Conservation (phyloP, 1,139 yeast genomes). For the Saccharomyces hybrid region DNA sequence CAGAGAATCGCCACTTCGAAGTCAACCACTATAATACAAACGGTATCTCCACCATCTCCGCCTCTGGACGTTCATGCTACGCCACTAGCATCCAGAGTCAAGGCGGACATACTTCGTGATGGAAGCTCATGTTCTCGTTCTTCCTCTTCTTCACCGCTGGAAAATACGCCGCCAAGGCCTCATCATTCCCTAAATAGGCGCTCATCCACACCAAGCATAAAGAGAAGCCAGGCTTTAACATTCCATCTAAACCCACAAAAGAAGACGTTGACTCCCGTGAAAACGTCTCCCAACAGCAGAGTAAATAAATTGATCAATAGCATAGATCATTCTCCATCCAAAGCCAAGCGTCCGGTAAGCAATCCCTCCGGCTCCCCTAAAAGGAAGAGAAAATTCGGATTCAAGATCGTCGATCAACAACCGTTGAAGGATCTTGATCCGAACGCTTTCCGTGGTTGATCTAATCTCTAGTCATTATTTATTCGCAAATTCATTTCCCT, state of each 20-base stretch:
- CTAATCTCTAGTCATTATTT: neutral
- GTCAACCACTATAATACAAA: neutral
- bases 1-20: conserved; percentile 8
- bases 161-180: neutral
- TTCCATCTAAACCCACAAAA: conserved; percentile 29
- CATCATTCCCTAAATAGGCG: neutral
- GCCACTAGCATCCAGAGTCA: conserved; percentile 8
- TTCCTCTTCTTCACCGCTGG: conserved; percentile 8
- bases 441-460: neutral
- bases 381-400: neutral
- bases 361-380: neutral
- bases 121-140: conserved; percentile 2
- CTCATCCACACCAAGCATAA: conserved; percentile 6
- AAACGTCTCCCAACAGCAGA: conserved; percentile 29
- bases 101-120: conserved; percentile 5
- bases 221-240: conserved; percentile 29
- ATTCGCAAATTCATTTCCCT: neutral
- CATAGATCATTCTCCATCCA: neutral
- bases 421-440: neutral
- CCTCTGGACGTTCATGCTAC: conserved; percentile 4
- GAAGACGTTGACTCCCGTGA: conserved; percentile 26
- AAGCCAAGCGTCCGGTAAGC: conserved; percentile 5
- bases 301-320: conserved; percentile 29
- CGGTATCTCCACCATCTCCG: neutral
- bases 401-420: neutral